A percentile compares a stretch with the other conserved stretches of the same genome.
These are phyloP conservation scores for Zygoascus meyerae DNA, from an alignment of 1,139 yeast species.

Conservation along the genomic window DNA sequence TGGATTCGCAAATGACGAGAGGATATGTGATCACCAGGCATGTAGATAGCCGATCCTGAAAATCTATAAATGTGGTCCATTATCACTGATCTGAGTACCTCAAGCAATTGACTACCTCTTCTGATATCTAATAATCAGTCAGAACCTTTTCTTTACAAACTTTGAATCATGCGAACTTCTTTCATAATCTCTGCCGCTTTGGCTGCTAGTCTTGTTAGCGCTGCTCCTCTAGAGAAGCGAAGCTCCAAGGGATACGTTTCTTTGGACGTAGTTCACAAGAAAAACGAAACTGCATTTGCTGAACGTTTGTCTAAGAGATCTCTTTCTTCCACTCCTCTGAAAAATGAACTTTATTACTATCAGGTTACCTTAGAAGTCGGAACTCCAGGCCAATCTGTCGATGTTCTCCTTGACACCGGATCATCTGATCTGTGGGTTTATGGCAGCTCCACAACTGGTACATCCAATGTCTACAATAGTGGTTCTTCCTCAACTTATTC, in stretches of 20 bases:
- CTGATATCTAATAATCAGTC: too few relatives aligned
- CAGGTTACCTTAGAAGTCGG: constrained; percentile 48
- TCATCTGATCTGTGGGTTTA: constrained; percentile 44
- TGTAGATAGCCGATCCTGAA: too few relatives aligned
- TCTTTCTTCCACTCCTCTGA: background rate
- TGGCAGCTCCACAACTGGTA: constrained; percentile 19
- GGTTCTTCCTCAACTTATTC: constrained; percentile 16
- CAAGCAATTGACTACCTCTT: too few relatives aligned
- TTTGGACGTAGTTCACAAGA: constrained; percentile 1
- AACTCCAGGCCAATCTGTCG: constrained; percentile 47
- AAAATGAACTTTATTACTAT: constrained; percentile 27
- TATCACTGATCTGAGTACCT: too few relatives aligned
- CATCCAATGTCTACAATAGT: background rate
- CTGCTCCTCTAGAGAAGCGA: constrained; percentile 2
- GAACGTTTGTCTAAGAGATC: background rate
- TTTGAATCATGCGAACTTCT: background rate
- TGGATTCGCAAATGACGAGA: too few relatives aligned
- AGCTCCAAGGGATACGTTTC: background rate
- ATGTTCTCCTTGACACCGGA: constrained; percentile 44
- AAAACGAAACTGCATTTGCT: background rate
- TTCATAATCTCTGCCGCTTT: background rate
- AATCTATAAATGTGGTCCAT: too few relatives aligned
- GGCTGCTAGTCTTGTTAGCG: constrained; percentile 1
- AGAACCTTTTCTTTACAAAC: too few relatives aligned
- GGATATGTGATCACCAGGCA: too few relatives aligned